phyloP scores from a whole-genome alignment of 148 eudicot species.

The Mesembryanthemum crystallinum region DNA sequence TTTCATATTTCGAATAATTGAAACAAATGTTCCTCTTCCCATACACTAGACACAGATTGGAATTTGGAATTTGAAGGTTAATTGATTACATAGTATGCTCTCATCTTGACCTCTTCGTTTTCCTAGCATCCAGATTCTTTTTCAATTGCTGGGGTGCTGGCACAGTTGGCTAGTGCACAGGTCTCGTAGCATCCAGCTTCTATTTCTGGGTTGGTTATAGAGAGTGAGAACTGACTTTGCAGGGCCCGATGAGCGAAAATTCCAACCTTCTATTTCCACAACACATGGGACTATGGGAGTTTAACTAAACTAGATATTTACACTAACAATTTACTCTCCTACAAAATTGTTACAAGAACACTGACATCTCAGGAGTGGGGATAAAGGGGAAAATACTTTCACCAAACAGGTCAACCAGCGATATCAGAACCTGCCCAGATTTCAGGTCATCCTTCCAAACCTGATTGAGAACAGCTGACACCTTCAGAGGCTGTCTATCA shows the following conservation, averaged over 20 bases:
- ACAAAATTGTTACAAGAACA: conserved; percentile 41
- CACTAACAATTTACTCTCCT: not conserved
- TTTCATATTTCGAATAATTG: too few relatives aligned
- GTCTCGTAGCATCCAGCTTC: too few relatives aligned
- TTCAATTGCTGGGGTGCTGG: too few relatives aligned
- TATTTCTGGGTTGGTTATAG: too few relatives aligned
- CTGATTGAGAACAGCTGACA: conserved; percentile 48
- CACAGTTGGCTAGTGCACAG: too few relatives aligned
- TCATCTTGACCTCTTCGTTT: not conserved
- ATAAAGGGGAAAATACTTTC: conserved; percentile 61
- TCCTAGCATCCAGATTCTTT: too few relatives aligned
- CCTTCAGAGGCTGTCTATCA: conserved; percentile 23
- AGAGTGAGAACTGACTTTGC: too few relatives aligned
- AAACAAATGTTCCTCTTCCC: not conserved
- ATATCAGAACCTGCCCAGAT: conserved; percentile 53
- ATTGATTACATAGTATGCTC: not conserved
- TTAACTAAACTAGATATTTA: not conserved
- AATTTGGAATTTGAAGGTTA: not conserved
- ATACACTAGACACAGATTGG: not conserved
- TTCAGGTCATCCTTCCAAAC: conserved; percentile 70
- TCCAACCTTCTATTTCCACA: not conserved
- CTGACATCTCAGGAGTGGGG: conserved; percentile 56
- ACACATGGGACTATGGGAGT: not conserved
- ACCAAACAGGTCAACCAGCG: conserved; percentile 52
- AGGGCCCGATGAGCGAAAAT: too few relatives aligned